These are phyloP conservation scores for Secale cereale DNA, from an alignment of 176 grass and related monocot species.

Conservation along the genomic window DNA sequence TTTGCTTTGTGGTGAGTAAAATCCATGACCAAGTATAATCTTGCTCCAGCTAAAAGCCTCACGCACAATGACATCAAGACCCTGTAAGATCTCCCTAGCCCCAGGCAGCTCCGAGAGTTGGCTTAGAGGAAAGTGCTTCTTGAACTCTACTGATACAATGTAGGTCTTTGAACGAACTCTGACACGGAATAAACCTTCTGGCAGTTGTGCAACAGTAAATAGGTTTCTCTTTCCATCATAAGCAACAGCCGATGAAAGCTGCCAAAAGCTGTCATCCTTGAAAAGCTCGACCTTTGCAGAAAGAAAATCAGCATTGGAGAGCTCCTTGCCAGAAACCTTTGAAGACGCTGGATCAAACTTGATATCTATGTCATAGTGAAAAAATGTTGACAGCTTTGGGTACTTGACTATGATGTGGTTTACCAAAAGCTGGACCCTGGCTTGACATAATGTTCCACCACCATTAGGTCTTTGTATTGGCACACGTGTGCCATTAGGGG, in stretches of 20 bases:
- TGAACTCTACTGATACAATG: constrained; percentile 44
- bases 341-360: constrained; percentile 23
- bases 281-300: constrained; percentile 56
- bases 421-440: constrained; percentile 34
- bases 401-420: constrained; percentile 54
- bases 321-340: constrained; percentile 35
- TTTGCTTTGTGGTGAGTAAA: constrained; percentile 35
- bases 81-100: constrained; percentile 61
- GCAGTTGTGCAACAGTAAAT: constrained; percentile 40
- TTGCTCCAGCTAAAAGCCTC: constrained; percentile 42
- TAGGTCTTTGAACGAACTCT: constrained; percentile 33
- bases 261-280: constrained; percentile 32
- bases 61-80: constrained; percentile 54
- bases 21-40: constrained; percentile 40
- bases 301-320: constrained; percentile 44
- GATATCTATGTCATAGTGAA: constrained; percentile 61
- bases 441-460: constrained; percentile 29
- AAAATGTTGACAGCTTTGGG: constrained; percentile 23
- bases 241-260: constrained; percentile 37
- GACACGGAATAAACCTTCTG: constrained; percentile 34
- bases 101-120: constrained; percentile 44
- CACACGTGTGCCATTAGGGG: constrained; percentile 9
- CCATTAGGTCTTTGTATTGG: constrained; percentile 46
- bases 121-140: constrained; percentile 43
- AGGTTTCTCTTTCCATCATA: constrained; percentile 59